phyloP scores from a whole-genome alignment of 257 asterid genomes.

The Solanum pennellii region DNA sequence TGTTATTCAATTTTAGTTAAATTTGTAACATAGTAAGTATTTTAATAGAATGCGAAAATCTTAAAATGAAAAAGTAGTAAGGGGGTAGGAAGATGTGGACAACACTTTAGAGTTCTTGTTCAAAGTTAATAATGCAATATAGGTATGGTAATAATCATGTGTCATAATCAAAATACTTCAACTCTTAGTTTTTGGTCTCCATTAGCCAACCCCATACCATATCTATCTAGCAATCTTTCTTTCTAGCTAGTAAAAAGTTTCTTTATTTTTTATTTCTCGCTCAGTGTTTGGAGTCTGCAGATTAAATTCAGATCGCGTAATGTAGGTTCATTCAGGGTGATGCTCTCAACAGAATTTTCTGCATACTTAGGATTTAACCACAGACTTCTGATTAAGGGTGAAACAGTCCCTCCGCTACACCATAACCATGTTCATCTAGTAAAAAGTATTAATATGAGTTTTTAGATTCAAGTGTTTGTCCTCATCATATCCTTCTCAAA shows the following conservation, averaged over 20 bases:
- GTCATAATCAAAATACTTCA: neutral
- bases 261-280: too few species aligned
- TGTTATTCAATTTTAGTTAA: neutral
- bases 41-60: neutral
- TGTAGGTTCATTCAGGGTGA: neutral
- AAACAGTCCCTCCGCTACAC: too few species aligned
- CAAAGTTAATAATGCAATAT: neutral
- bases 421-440: neutral
- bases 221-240: neutral
- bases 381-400: rapidly evolving
- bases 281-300: neutral
- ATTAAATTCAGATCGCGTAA: too few species aligned
- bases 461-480: neutral
- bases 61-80: neutral
- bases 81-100: neutral
- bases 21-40: neutral
- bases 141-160: neutral
- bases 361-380: neutral
- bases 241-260: neutral
- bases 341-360: too few species aligned
- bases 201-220: neutral
- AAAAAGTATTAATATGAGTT: neutral
- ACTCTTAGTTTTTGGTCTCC: neutral
- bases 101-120: neutral
- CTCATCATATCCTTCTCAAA: neutral